Percentiles rank a stretch among this genome's conserved stretches.
These are phyloP conservation scores for Podosphaera fusca DNA, from an alignment of 2,329 filamentous ascomycete species.

Conservation along the genomic window DNA sequence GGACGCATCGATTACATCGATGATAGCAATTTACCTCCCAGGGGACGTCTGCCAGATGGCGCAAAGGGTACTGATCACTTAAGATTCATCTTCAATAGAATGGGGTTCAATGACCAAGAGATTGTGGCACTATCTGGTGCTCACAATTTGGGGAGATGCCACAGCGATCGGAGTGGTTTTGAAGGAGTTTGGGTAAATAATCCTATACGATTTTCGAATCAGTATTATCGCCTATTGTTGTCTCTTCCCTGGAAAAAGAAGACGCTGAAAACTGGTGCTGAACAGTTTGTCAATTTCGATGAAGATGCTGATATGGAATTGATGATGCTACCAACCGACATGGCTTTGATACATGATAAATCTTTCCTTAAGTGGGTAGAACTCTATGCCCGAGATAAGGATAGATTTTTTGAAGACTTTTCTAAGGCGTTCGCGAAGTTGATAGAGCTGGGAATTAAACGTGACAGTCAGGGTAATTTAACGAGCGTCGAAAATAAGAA, in stretches of 20 bases:
- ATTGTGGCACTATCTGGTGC: conserved; percentile 33
- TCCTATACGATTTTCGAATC: conserved; percentile 33
- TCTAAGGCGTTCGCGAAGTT: conserved; percentile 33
- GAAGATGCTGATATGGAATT: conserved; percentile 29
- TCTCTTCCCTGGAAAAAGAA: conserved; percentile 30
- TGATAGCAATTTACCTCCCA: conserved; percentile 32
- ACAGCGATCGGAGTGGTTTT: conserved; percentile 31
- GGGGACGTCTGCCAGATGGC: conserved; percentile 31
- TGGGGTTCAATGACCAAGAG: conserved; percentile 37
- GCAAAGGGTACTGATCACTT: conserved; percentile 30
- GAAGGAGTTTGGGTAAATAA: conserved; percentile 35
- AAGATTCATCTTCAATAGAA: conserved; percentile 31
- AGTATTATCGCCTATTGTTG: conserved; percentile 30
- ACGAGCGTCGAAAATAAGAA: conserved; percentile 31
- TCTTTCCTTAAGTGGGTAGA: conserved; percentile 32
- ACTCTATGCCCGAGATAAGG: conserved; percentile 35
- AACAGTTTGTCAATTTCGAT: conserved; percentile 35
- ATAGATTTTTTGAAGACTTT: conserved; percentile 37
- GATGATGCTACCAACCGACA: conserved; percentile 45
- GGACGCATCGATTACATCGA: conserved; percentile 40
- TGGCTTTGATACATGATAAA: conserved; percentile 30
- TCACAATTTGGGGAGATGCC: conserved; percentile 32
- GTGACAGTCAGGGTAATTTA: conserved; percentile 28
- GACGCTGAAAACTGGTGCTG: conserved; percentile 26
- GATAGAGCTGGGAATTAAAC: conserved; percentile 33